phyloP scores from a whole-genome alignment of 306 rosid genomes.

The Echinosophora koreensis region DNA sequence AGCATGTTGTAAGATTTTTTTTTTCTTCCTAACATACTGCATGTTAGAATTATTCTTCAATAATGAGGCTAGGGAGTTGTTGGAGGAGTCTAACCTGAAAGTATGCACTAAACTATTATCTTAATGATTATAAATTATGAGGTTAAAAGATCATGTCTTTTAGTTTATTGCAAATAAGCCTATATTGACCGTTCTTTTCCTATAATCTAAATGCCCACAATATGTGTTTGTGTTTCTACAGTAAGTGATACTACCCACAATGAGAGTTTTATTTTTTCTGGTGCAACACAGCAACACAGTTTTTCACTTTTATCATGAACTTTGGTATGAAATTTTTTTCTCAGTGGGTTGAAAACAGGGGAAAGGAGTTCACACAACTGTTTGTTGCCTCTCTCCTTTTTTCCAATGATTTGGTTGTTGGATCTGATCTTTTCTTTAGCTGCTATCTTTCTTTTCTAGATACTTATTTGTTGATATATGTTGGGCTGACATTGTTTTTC shows the following conservation, averaged over 20 bases:
- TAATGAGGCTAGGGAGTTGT: conserved; percentile 95
- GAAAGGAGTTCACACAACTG: too few relatives aligned
- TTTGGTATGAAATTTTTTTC: too few relatives aligned
- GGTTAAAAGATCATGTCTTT: conserved; percentile 1
- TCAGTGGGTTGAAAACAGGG: too few relatives aligned
- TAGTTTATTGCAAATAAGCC: conserved; percentile 15
- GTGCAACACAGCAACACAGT: too few relatives aligned
- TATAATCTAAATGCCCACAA: not conserved
- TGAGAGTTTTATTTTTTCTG: too few relatives aligned
- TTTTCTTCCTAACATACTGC: too few relatives aligned
- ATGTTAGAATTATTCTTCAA: conserved; percentile 64
- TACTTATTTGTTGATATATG: not conserved
- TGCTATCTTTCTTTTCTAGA: too few relatives aligned
- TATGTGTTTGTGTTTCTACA: conserved; percentile 4
- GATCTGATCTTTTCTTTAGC: too few relatives aligned
- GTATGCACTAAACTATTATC: conserved; percentile 50
- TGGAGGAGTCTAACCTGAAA: conserved; percentile 87
- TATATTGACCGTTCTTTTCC: not conserved
- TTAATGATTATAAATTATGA: not conserved
- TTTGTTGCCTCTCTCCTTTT: too few relatives aligned
- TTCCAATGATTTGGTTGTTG: too few relatives aligned
- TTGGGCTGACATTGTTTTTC: not conserved
- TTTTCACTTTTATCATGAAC: too few relatives aligned
- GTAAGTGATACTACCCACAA: conserved; percentile 15
- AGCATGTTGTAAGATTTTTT: too few relatives aligned